A percentile compares a stretch with the other conserved stretches of the same genome.
Evolutionary conservation across 257 asterid species (phyloP).

Genomic region (Mitragyna speciosa): DNA sequence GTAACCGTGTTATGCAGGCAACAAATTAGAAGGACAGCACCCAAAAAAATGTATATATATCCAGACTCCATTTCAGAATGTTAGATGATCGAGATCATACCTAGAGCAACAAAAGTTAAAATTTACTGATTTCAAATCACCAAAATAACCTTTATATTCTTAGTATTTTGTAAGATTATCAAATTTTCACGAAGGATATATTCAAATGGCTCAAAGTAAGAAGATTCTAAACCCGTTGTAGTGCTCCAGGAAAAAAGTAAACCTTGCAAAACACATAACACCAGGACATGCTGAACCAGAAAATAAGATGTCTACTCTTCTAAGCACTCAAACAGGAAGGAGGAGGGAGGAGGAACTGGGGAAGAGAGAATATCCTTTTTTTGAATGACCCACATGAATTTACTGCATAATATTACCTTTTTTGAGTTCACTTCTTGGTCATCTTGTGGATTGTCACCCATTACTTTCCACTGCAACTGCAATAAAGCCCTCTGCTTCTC

Average conservation of each 20-base stretch:
- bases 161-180: background rate
- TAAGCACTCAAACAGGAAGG: background rate
- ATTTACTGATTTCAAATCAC: background rate
- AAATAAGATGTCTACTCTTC: background rate
- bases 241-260: background rate
- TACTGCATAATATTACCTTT: conserved; percentile 45
- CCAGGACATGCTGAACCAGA: background rate
- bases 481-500: conserved; percentile 84
- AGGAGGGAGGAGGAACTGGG: background rate
- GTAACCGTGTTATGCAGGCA: background rate
- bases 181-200: background rate
- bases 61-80: background rate
- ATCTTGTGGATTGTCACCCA: conserved; percentile 74
- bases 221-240: background rate
- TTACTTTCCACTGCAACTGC: conserved; percentile 97
- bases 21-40: background rate
- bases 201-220: background rate
- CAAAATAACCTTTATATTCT: background rate
- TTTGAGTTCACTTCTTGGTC: conserved; percentile 96
- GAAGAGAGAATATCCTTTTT: background rate
- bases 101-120: conserved; percentile 3
- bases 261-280: background rate
- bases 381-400: background rate
- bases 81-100: background rate
- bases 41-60: background rate